Conservation (phyloP, 2,329 filamentous ascomycete species). For the Paracoccidioides brasiliensis region DNA sequence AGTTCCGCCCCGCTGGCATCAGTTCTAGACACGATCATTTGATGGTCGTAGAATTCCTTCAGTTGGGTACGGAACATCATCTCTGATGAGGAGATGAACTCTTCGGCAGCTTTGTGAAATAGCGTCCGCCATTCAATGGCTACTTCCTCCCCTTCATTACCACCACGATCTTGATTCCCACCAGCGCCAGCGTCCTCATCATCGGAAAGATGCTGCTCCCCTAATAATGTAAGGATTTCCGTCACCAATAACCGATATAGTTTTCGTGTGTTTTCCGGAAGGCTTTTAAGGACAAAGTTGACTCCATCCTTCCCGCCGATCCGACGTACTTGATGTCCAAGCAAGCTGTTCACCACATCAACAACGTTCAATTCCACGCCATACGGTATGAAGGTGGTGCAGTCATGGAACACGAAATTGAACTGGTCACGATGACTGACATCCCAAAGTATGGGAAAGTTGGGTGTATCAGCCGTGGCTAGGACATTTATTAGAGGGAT, state of each 20-base stretch:
- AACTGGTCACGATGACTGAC: slow-evolving; percentile 68
- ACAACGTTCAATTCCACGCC: slow-evolving; percentile 67
- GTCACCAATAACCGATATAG: slow-evolving; percentile 74
- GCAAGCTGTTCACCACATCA: slow-evolving; percentile 75
- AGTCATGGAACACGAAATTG: slow-evolving; percentile 84
- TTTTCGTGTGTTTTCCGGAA: slow-evolving; percentile 84
- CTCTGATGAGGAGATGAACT: slow-evolving; percentile 93
- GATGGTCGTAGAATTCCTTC: slow-evolving; percentile 97
- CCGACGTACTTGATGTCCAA: slow-evolving; percentile 66
- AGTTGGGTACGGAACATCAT: slow-evolving; percentile 87
- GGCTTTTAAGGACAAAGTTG: slow-evolving; percentile 72
- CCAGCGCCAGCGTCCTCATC: slow-evolving; percentile 37
- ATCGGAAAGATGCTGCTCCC: slow-evolving; percentile 36
- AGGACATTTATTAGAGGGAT: slow-evolving; percentile 60
- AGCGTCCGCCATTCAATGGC: slow-evolving; percentile 82
- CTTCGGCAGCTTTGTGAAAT: slow-evolving; percentile 90
- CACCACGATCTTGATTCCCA: slow-evolving; percentile 11
- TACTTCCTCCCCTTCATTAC: slow-evolving; percentile 27
- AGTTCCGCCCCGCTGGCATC: slow-evolving; percentile 77
- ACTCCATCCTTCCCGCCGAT: slow-evolving; percentile 85
- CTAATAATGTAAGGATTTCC: slow-evolving; percentile 62
- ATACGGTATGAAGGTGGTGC: slow-evolving; percentile 74
- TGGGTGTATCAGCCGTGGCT: slow-evolving; percentile 75
- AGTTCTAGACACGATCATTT: slow-evolving; percentile 85
- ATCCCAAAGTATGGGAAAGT: slow-evolving; percentile 83